Evolutionary conservation across 1,284 basidiomycete genomes (phyloP).

Genomic region (Blastosporella zonata): DNA sequence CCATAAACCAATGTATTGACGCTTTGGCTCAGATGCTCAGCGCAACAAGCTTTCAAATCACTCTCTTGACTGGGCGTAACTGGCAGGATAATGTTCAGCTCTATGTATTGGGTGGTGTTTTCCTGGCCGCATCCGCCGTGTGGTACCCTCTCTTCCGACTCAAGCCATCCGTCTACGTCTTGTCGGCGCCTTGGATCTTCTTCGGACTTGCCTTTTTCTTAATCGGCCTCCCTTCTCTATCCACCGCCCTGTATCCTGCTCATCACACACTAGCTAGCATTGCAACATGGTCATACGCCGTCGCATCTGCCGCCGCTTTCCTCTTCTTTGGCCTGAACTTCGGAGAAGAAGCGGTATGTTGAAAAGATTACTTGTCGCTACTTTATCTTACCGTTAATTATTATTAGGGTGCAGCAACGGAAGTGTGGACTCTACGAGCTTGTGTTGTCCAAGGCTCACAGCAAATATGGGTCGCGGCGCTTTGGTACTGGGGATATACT

Average conservation of each 20-base stretch:
- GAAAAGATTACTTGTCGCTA: neutral
- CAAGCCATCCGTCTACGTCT: conserved; percentile 83
- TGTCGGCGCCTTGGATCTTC: conserved; percentile 86
- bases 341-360: conserved; percentile 85
- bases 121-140: conserved; percentile 78
- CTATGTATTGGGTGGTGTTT: conserved; percentile 87
- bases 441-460: conserved; percentile 91
- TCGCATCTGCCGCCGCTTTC: conserved; percentile 87
- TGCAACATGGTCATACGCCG: conserved; percentile 87
- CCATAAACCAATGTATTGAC: conserved; percentile 10
- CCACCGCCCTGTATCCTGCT: conserved; percentile 55
- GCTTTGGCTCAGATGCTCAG: conserved; percentile 59
- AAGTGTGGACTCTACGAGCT: conserved; percentile 87
- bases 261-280: conserved; percentile 69
- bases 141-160: conserved; percentile 92
- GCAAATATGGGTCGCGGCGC: conserved; percentile 88
- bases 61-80: conserved; percentile 81
- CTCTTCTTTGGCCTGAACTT: conserved; percentile 93
- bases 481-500: conserved; percentile 93
- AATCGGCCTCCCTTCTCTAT: conserved; percentile 82
- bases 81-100: conserved; percentile 78
- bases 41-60: conserved; percentile 94
- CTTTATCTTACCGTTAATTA: conserved; percentile 13
- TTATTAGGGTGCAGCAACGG: conserved; percentile 78
- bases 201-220: conserved; percentile 87